Evolutionary conservation across 257 asterid species (phyloP), one percentile per base, ranked within the genome.

Genomic region (Rubia yunnanensis): DNA sequence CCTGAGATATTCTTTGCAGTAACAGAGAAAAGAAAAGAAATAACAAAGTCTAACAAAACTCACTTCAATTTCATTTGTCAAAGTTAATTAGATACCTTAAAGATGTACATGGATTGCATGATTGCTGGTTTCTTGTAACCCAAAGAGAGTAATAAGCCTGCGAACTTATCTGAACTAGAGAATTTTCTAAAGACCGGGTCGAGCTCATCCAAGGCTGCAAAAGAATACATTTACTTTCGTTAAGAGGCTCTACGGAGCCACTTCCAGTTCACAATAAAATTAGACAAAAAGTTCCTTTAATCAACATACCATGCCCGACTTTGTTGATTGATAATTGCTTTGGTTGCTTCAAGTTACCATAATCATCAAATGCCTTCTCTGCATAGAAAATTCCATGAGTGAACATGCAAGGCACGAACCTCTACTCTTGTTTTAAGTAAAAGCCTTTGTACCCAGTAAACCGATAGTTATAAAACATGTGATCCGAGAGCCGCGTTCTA

Each of bases 81-180:
- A 53, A 20, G 28, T 52, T 53, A 63, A 59, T 26, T 18, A 9
- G 18, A 44, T 73, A 88, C 94, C 94, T 88, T 88, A 74, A 88
- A 84, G 66, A 88, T 86, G 87, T 85, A 84, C 96, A 85, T 85
- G 74, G 96, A 82, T 72, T 88, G 96, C 70, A 85, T 80, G 71
- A 79, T 73, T 50, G 65, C 81, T 52, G 96, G 96, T 77, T 82
- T 82, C 60, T 13, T 82, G 81, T 86, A 88, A 22, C 82, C 85
- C 79, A 88, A 72, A 22, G 94, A 88, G 59, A 68, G 63, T 53
- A 88, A 60, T 70, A 88, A 74, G 70, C 89, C 57, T 2, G 73
- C 75, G 15, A 80, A 10, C 75, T 79, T 82, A 67, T 80, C 96
- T 50, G 96, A 81, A 73, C 78, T 72, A 34, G 94, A 78, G 85